Percentiles rank a stretch among this genome's conserved stretches.
Conservation (phyloP, 202 grass and related monocot genomes). For the Bolboschoenoplectus hybrid region DNA sequence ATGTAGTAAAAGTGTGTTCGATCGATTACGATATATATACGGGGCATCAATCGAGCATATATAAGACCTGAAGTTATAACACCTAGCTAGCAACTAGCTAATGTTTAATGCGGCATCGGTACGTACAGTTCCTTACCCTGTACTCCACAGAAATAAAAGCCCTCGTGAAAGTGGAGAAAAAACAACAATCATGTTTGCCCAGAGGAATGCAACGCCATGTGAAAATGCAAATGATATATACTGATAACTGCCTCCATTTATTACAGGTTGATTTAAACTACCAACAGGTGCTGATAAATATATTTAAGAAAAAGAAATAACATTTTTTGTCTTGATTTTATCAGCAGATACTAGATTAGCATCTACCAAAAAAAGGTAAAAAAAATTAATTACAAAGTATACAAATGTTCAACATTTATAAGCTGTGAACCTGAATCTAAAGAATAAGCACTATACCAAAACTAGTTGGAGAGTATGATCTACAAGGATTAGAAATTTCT, state of each 20-base stretch:
- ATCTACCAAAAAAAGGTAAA: background rate
- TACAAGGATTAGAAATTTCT: background rate
- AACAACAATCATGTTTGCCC: background rate
- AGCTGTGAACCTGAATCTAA: background rate
- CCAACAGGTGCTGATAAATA: conserved; percentile 11
- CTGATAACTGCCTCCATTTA: conserved; percentile 40
- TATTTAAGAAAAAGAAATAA: conserved; percentile 19
- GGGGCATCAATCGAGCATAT: no score
- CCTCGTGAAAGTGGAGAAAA: background rate
- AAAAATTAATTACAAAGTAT: background rate
- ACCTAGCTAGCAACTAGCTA: background rate
- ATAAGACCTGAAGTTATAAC: background rate
- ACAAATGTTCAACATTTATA: background rate
- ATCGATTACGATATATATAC: no score
- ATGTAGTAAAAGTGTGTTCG: no score
- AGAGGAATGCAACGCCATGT: background rate
- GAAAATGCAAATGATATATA: conserved; percentile 17
- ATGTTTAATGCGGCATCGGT: background rate
- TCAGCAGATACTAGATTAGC: background rate
- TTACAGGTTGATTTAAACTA: conserved; percentile 13
- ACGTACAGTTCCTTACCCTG: background rate
- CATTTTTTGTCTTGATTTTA: background rate
- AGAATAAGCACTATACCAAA: background rate
- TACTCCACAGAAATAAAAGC: background rate
- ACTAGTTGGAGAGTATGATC: background rate